A percentile compares a stretch with the other conserved stretches of the same genome.
Evolutionary conservation across 257 asterid species (phyloP).

Genomic region (Primulina eburnea): DNA sequence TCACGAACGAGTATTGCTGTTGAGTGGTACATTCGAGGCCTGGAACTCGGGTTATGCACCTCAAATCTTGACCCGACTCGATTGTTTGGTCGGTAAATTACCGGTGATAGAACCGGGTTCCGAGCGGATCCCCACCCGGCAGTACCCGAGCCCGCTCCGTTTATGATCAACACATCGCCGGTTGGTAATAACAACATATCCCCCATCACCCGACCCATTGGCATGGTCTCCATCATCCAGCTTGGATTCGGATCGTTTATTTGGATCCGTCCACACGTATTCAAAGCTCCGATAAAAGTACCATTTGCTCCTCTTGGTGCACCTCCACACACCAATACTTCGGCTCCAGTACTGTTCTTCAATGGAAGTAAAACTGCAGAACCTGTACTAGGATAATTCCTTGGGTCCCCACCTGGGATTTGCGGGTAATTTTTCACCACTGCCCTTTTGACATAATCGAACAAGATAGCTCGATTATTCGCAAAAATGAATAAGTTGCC

Average conservation of each 20-base stretch:
- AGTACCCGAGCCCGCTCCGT: slow-evolving; percentile 24
- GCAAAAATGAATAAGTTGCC: slow-evolving; percentile 33
- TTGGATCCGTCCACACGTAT: slow-evolving; percentile 21
- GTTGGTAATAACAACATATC: slow-evolving; percentile 29
- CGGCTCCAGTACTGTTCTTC: slow-evolving; percentile 19
- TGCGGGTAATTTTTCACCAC: slow-evolving; percentile 14
- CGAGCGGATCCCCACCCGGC: slow-evolving; percentile 31
- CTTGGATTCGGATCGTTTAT: slow-evolving; percentile 24
- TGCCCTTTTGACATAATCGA: slow-evolving; percentile 13
- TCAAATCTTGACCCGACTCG: slow-evolving; percentile 5
- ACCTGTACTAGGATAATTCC: slow-evolving; percentile 28
- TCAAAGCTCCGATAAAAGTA: slow-evolving; percentile 10
- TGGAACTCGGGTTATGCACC: slow-evolving; percentile 17
- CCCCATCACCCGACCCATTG: slow-evolving; percentile 28
- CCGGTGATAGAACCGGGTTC: slow-evolving; percentile 23
- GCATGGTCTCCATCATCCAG: slow-evolving; percentile 29
- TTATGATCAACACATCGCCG: slow-evolving; percentile 24
- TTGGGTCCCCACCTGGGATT: slow-evolving; percentile 22
- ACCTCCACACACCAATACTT: slow-evolving; percentile 31
- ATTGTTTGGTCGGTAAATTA: slow-evolving; percentile 20
- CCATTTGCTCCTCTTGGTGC: slow-evolving; percentile 31
- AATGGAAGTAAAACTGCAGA: slow-evolving; percentile 27
- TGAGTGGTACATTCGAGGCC: slow-evolving; percentile 30
- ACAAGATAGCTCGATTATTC: slow-evolving; percentile 28
- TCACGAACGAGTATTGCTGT: slow-evolving; percentile 18